These are phyloP conservation scores for Babesia sp. DNA, from an alignment of 169 alveolate species.

Conservation along the genomic window DNA sequence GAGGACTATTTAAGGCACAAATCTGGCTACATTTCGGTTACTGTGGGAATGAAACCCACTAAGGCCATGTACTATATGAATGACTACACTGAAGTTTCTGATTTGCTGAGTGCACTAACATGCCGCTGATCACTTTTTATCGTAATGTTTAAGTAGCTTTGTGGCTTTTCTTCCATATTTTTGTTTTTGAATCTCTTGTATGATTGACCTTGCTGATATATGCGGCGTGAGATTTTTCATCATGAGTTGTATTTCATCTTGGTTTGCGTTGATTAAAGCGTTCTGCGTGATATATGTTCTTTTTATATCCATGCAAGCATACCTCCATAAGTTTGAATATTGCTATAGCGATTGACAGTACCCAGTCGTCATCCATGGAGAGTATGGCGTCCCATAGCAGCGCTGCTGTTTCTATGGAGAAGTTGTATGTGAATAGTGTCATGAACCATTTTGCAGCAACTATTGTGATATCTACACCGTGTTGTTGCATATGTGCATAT, in stretches of 20 bases:
- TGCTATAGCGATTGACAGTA: conserved; percentile 26
- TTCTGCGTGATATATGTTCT: conserved; percentile 7
- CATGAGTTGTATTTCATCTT: conserved; percentile 26
- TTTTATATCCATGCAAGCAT: not conserved
- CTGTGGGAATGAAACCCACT: conserved; percentile 67
- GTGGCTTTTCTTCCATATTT: not conserved
- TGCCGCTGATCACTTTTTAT: not conserved
- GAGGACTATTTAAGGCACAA: not conserved
- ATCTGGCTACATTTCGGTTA: conserved; percentile 44
- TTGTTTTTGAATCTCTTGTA: conserved; percentile 13
- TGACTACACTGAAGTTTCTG: conserved; percentile 51
- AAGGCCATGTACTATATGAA: conserved; percentile 65
- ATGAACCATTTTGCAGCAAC: conserved; percentile 86
- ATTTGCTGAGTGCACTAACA: conserved; percentile 34
- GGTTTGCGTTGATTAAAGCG: not conserved
- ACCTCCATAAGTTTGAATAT: conserved; percentile 44
- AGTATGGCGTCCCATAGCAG: conserved; percentile 85
- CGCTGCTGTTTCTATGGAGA: conserved; percentile 75
- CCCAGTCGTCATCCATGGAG: conserved; percentile 66
- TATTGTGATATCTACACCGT: conserved; percentile 76
- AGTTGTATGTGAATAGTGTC: conserved; percentile 79
- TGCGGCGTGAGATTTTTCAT: conserved; percentile 44
- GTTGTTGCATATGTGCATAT: conserved; percentile 60
- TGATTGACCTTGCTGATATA: conserved; percentile 16
- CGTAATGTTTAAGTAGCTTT: not conserved